Evolutionary conservation across 129 eudicot genomes (phyloP), one percentile per base, ranked within the genome.

Genomic region (Flaveria ramosissima): DNA sequence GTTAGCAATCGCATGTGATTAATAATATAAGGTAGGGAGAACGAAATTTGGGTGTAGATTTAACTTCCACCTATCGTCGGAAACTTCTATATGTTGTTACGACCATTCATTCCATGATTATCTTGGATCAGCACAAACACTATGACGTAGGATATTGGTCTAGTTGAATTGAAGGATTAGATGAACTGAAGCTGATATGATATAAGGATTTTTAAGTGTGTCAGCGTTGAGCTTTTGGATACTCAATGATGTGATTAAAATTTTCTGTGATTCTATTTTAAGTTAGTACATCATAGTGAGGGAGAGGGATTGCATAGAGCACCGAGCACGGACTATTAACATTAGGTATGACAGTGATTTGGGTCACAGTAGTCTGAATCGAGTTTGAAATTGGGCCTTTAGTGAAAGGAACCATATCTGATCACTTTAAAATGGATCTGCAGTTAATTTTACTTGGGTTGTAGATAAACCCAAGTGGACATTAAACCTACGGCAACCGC

Each of bases 181-280:
- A 73, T 20, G 68, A 48, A 57, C 11, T 42, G 23, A 73, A 36
- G 56, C 68, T 42, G 51, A 41, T 73, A 42, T 16, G 12, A 6
- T 39, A 7, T 41, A 11, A 23, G 13, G 3, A 10, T 4, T 32
- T 51, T 53, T 53, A n/a, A n/a, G 48, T 72, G 47, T n/a, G 13
- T 17, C 46, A 17, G 65, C 20, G 53, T 30, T 72, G 67, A 55
- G 67, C 39, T 55, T 72, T 72, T 56, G 77, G 36, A 8, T 73
- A 11, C 36, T 57, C 1, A 8, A n/a, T 19, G 30, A 20, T 6
- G 21, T 56, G 41, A 73, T 56, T 53, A 19, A 9, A 14, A 0
- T 73, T 55, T 73, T 7, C 16, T 41, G 45, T 72, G 77, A 72
- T 72, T 55, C 1, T 27, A 52, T 62, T 62, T 57, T 20, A 42